phyloP scores from a whole-genome alignment of 805 yeast species.

The Candida ficus region DNA sequence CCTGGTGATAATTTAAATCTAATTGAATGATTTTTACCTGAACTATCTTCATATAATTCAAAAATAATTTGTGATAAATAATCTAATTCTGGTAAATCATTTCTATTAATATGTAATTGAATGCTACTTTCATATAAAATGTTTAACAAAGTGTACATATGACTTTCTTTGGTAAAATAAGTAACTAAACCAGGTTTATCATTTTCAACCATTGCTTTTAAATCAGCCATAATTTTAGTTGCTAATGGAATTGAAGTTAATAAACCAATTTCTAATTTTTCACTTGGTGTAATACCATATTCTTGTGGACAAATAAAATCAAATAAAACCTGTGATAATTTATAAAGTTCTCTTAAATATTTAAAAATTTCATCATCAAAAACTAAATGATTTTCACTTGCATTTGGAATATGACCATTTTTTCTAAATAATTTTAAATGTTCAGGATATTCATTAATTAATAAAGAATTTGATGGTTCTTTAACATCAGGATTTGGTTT shows the following conservation, averaged over 20 bases:
- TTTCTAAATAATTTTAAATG: constrained; percentile 22
- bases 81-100: constrained; percentile 94
- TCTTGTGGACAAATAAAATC: constrained; percentile 99
- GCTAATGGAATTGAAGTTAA: constrained; percentile 92
- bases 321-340: constrained; percentile 86
- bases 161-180: constrained; percentile 95
- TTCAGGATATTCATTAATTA: constrained; percentile 26
- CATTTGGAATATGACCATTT: constrained; percentile 10
- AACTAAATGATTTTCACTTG: constrained; percentile 35
- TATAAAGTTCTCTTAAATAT: constrained; percentile 79
- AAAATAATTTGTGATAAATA: constrained; percentile 91
- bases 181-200: constrained; percentile 81
- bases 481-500: constrained; percentile 49
- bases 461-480: constrained; percentile 23
- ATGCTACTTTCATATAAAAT: constrained; percentile 87
- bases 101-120: constrained; percentile 93
- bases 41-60: constrained; percentile 83
- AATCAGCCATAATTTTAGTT: constrained; percentile 76
- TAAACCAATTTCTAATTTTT: constrained; percentile 92
- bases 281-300: constrained; percentile 93
- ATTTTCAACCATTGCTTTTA: constrained; percentile 70
- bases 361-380: constrained; percentile 81
- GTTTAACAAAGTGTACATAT: constrained; percentile 88
- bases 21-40: constrained; percentile 80
- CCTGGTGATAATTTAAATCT: constrained; percentile 95